Conservation (phyloP, 345 rosid species). For the Psidium guajava region DNA sequence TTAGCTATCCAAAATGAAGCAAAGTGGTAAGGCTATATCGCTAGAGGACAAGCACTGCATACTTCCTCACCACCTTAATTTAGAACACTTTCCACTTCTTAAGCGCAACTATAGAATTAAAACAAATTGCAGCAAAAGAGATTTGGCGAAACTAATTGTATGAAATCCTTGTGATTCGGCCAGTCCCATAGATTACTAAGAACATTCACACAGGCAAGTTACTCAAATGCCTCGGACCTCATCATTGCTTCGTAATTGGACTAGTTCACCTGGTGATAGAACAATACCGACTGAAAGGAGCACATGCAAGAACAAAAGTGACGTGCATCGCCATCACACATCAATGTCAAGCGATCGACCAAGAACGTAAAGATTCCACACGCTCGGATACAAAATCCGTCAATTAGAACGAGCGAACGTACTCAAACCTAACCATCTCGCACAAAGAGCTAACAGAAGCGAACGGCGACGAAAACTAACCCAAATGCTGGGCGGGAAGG, state of each 20-base stretch:
- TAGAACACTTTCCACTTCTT: background rate
- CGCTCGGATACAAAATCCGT: background rate
- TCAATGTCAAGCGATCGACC: background rate
- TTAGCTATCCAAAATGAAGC: background rate
- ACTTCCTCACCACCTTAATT: background rate
- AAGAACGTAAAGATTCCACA: background rate
- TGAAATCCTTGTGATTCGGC: background rate
- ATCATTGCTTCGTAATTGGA: background rate
- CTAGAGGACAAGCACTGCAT: background rate
- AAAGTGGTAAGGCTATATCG: background rate
- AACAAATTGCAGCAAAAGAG: background rate
- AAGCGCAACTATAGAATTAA: background rate
- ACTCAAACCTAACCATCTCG: background rate
- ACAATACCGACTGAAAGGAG: background rate
- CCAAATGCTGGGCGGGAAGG: slow-evolving; percentile 19
- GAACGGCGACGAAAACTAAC: slow-evolving; percentile 3
- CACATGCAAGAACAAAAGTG: background rate
- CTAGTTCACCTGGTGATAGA: background rate
- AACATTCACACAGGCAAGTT: background rate
- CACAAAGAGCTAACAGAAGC: background rate
- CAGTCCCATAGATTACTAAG: background rate
- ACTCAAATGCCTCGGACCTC: background rate
- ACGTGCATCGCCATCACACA: background rate
- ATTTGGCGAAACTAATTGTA: background rate
- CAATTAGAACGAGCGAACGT: background rate